Conservation (phyloP, 169 alveolate genomes). For the Cyclospora cayetanensis region DNA sequence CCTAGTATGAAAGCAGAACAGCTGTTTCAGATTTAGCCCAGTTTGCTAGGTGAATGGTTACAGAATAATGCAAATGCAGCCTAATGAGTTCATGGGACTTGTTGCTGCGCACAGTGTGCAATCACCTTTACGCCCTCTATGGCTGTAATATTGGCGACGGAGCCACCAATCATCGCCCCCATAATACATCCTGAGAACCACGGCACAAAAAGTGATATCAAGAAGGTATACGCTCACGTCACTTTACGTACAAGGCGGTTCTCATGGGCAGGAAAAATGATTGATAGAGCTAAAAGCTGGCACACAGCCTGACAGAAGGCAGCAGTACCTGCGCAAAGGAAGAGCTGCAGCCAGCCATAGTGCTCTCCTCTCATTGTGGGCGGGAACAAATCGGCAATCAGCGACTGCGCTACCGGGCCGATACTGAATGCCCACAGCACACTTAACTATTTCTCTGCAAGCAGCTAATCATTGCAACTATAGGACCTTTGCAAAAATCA, state of each 20-base stretch:
- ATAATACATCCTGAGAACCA: constrained; percentile 64
- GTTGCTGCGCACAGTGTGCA: neutral
- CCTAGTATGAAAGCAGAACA: neutral
- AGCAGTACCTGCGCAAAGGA: constrained; percentile 66
- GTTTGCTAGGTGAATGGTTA: neutral
- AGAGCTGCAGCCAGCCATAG: constrained; percentile 86
- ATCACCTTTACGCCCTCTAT: constrained; percentile 58
- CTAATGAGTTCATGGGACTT: neutral
- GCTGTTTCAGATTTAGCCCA: neutral
- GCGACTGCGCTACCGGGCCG: constrained; percentile 87
- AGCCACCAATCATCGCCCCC: constrained; percentile 73
- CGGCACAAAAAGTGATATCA: neutral
- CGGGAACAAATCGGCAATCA: constrained; percentile 84
- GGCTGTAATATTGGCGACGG: constrained; percentile 44
- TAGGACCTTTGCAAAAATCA: neutral
- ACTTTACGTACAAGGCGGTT: too few species aligned
- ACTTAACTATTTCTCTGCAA: neutral
- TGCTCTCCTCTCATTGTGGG: constrained; percentile 82
- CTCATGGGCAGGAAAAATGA: too few species aligned
- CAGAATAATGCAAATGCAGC: neutral
- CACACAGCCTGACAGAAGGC: neutral
- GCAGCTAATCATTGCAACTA: neutral
- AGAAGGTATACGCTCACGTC: too few species aligned
- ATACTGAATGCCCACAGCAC: constrained; percentile 74
- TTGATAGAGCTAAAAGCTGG: neutral